Base-by-base conservation (phyloP, 352 stramenopile species). In the Peronosclerospora sorghi region DNA sequence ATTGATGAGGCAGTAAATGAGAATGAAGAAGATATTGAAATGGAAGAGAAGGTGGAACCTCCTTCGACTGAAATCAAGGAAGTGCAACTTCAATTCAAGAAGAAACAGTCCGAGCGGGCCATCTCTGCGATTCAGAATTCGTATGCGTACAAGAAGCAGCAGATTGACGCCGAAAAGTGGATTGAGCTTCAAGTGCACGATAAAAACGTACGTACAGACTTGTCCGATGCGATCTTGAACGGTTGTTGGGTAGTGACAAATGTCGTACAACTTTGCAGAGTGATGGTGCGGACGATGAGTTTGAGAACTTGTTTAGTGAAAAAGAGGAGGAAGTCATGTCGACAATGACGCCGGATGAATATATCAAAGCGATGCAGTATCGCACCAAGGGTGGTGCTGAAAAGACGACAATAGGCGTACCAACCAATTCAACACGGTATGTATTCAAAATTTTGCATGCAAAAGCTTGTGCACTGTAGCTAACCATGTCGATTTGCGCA, bases 81-180 rank as follows among this genome's bases (percentile, higher is more conserved):
- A 45, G 74, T 91, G 37, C 79, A 91, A 60, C 83, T 91, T 47
- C 74, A 89, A 56, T 88, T 89, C 56, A 86, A 87, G 57, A 88
- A 89, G 60, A 87, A 87, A 35, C 78, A 85, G 59, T 86, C 72
- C 29, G 73, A 88, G 41, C 72, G 79, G 19, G 72, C 75, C 7
- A 67, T 91, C 23, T 76, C 64, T 0, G 74, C 74, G 10, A 86
- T 87, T 38, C 76, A 87, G 58, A 88, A 79, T 56, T 88, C 79
- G 36, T 91, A 80, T 53, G 76, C 73, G 26, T 87, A 81, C 65
- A 83, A 83, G 53, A 84, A 85, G 44, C 67, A 86, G 45, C 69
- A 86, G 44, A 81, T 88, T 52, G 78, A 86, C 30, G 70, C 73
- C 1, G 78, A 91, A 48, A 65, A 73, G 32, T 91, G 78, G 78